Evolutionary conservation across 2,329 filamentous ascomycete genomes (phyloP).

Genomic region (Sclerotinia nivalis): DNA sequence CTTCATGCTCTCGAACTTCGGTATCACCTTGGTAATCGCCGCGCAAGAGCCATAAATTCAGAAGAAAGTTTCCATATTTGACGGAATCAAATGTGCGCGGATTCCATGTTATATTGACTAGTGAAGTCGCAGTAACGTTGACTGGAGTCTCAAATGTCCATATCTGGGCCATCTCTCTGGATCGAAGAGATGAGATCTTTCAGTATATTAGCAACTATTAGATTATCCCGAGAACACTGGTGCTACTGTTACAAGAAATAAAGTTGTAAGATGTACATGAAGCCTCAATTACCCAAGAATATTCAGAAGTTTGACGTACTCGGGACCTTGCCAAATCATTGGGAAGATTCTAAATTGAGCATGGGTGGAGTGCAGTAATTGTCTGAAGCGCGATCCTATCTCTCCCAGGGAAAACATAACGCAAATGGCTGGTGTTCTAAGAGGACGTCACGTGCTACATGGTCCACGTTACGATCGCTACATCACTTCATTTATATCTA

Average conservation of each 20-base stretch:
- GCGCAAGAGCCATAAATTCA: conserved; percentile 17
- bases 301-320: background rate
- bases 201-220: background rate
- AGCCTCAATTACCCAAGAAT: too few species aligned
- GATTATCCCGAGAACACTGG: background rate
- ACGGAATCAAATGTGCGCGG: background rate
- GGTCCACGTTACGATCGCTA: background rate
- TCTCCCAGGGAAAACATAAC: background rate
- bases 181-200: background rate
- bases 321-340: background rate
- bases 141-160: conserved; percentile 13
- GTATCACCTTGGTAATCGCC: background rate
- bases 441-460: background rate
- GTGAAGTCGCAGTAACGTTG: background rate
- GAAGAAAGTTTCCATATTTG: conserved; percentile 4
- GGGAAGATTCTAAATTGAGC: background rate
- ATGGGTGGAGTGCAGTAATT: background rate
- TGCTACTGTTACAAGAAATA: background rate
- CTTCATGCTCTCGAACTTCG: background rate
- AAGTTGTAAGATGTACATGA: too few species aligned
- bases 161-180: background rate
- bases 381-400: background rate
- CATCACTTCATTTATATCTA: background rate
- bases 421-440: background rate
- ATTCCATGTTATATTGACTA: background rate